These are phyloP conservation scores for Coriaria nepalensis DNA, from an alignment of 306 rosid species.

Conservation along the genomic window DNA sequence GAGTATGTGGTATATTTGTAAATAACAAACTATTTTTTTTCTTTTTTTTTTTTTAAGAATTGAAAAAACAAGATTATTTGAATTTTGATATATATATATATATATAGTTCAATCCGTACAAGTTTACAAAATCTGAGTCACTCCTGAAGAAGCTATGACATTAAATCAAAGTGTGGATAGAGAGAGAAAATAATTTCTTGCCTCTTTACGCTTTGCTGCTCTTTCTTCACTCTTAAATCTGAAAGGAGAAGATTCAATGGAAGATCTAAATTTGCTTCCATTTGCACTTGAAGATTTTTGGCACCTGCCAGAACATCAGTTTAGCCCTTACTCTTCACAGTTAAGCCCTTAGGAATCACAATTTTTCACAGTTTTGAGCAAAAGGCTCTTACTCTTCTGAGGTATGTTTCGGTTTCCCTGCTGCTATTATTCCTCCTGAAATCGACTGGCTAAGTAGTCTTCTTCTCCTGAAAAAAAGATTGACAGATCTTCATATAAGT, in stretches of 20 bases:
- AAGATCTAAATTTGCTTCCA: slow-evolving; percentile 26
- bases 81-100: no score
- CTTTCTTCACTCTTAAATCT: slow-evolving; percentile 80
- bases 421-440: slow-evolving; percentile 20
- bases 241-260: slow-evolving; percentile 42
- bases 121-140: neutral
- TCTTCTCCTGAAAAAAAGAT: slow-evolving; percentile 24
- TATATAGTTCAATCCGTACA: no score
- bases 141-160: neutral
- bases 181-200: slow-evolving; percentile 14
- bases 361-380: neutral
- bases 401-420: slow-evolving; percentile 19
- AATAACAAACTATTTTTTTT: no score
- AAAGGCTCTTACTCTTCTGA: slow-evolving; percentile 24
- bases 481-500: slow-evolving; percentile 13
- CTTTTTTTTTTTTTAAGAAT: no score
- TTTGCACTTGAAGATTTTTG: slow-evolving; percentile 27
- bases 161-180: neutral
- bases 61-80: slow-evolving; percentile 3
- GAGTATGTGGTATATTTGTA: no score
- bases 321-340: neutral
- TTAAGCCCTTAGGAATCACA: neutral
- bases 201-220: slow-evolving; percentile 87
- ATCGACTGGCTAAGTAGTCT: slow-evolving; percentile 21
- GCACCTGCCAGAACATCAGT: slow-evolving; percentile 32